Evolutionary conservation across 495 filamentous ascomycete species (phyloP), one percentile per base, ranked within the genome.

Genomic region (Pseudomonodictys pantanalensis): DNA sequence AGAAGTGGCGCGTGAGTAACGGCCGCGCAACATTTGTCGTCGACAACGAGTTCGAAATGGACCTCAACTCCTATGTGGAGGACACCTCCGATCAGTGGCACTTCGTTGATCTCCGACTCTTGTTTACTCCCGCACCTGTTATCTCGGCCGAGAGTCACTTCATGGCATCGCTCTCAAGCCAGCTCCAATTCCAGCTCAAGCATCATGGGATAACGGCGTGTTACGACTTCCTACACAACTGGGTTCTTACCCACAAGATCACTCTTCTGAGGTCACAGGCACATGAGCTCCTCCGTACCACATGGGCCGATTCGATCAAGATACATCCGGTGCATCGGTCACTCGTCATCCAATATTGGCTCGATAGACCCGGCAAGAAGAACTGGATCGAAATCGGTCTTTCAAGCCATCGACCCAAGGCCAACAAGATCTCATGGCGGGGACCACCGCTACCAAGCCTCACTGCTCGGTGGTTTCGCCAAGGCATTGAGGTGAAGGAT

Each of bases 321-420:
- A 78, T 95, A 9, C 88, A 96, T 69, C 72, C 83, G 48, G 76
- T 96, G 38, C 85, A 90, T 60, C 83, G 93, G 35, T 85, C 84
- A 15, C 74, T 97, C 55, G 81, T 91, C 12, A 78, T 98, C 48
- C 91, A 97, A 60, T 98, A 98, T 70, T 98, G 93, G 93, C 71
- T 80, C 17, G 77, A 83, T 35, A 81, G 82, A 53, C 74, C 81
- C 25, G 82, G 81, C 10, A 73, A 78, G 3, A 95, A 91, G 75
- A 93, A 83, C 71, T 97, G 93, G 91, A 77, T 97, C 43, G 86
- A 96, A 39, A 78, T 97, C n/a, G 90, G 90, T 1, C 77, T 93
- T 25, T 76, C 81, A 57, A 87, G 88, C 65, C 83, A 85, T 38
- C 82, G 74, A 64, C 48, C 71, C 56, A 32, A 77, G 68, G 58